Evolutionary conservation across 192 early-diverging fungal species (phyloP).

Genomic region (Oehlia diaphana): DNA sequence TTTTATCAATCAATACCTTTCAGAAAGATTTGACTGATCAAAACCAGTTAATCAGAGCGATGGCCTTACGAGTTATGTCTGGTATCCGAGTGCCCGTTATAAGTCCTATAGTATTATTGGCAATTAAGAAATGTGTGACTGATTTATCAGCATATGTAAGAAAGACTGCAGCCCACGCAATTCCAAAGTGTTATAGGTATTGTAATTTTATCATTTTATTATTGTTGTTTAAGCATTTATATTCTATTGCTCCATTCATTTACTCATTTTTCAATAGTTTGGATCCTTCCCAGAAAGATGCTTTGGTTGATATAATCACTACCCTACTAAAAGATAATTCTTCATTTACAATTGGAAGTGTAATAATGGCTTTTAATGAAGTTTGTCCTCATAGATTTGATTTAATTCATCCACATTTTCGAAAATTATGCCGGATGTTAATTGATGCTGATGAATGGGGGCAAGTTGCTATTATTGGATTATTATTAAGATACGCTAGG

Average conservation of each 20-base stretch:
- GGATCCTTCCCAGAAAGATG: slow-evolving; percentile 74
- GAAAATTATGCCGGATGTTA: slow-evolving; percentile 84
- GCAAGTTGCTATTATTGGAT: slow-evolving; percentile 80
- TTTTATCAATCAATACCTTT: slow-evolving; percentile 97
- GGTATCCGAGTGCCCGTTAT: slow-evolving; percentile 93
- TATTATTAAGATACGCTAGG: slow-evolving; percentile 81
- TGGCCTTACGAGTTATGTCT: slow-evolving; percentile 95
- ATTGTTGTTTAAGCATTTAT: background rate
- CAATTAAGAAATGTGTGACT: slow-evolving; percentile 80
- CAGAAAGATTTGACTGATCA: slow-evolving; percentile 93
- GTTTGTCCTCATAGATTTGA: slow-evolving; percentile 86
- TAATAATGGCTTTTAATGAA: slow-evolving; percentile 79
- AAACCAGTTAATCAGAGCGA: slow-evolving; percentile 91
- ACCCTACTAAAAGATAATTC: slow-evolving; percentile 81
- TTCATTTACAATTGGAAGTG: slow-evolving; percentile 84
- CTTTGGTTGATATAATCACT: slow-evolving; percentile 74
- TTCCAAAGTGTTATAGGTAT: slow-evolving; percentile 83
- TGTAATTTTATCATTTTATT: background rate
- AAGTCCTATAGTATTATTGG: slow-evolving; percentile 87
- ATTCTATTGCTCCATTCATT: background rate
- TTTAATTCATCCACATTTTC: slow-evolving; percentile 85
- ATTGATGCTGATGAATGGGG: slow-evolving; percentile 96
- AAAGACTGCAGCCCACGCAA: slow-evolving; percentile 88
- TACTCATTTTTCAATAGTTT: slow-evolving; percentile 51
- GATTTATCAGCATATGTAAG: slow-evolving; percentile 93